phyloP scores from a whole-genome alignment of 2,329 filamentous ascomycete genomes.

The Trichoderma sp. region DNA sequence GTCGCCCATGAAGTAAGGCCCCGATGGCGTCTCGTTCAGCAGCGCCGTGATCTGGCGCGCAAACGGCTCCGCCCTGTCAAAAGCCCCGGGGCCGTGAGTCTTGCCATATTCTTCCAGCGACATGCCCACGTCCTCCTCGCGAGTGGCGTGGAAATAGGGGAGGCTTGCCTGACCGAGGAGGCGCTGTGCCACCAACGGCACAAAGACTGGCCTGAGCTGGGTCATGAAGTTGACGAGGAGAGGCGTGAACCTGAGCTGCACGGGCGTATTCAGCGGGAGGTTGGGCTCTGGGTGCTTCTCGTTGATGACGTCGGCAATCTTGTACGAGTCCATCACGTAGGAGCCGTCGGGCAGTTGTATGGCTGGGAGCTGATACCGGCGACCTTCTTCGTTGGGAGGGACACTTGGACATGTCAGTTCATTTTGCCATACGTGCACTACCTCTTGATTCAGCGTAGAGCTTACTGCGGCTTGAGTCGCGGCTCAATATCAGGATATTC shows the following conservation, averaged over 20 bases:
- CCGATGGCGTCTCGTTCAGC: conserved; percentile 4
- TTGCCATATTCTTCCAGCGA: neutral
- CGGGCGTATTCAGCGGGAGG: neutral
- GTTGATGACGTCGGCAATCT: conserved; percentile 11
- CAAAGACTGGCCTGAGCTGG: neutral
- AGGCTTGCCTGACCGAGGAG: conserved; percentile 5
- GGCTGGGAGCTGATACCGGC: neutral
- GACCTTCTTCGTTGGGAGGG: neutral
- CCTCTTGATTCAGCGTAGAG: neutral
- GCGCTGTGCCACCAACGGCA: neutral
- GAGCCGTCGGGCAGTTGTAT: conserved; percentile 14
- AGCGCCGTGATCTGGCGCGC: conserved; percentile 14
- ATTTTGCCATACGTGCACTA: neutral
- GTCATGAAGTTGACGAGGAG: neutral
- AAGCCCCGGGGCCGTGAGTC: neutral
- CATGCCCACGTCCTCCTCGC: conserved; percentile 12
- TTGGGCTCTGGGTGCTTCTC: conserved; percentile 15
- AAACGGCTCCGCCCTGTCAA: conserved; percentile 6
- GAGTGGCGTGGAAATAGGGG: neutral
- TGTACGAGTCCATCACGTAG: conserved; percentile 23
- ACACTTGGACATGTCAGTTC: neutral
- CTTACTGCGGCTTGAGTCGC: conserved; percentile 15
- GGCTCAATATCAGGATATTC: conserved; percentile 16
- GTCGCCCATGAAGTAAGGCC: conserved; percentile 12
- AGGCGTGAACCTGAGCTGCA: neutral